Evolutionary conservation across 108 stramenopile genomes (phyloP).

Genomic region (Conticribra weissflogii): DNA sequence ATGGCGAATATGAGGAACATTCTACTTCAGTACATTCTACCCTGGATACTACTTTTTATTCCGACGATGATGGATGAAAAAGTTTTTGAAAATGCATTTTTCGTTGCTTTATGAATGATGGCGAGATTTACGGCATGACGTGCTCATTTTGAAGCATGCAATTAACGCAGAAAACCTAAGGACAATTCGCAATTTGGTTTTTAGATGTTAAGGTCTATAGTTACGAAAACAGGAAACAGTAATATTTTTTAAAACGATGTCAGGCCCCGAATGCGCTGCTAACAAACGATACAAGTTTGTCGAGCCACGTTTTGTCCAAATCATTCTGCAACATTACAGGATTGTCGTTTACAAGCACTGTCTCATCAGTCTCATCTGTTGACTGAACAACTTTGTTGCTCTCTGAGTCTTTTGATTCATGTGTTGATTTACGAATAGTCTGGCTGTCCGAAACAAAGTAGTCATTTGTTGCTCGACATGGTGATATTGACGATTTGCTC

Average conservation of each 20-base stretch:
- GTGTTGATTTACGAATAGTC: not conserved
- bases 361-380: not conserved
- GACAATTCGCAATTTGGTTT: too few species aligned
- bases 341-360: not conserved
- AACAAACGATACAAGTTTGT: conserved; percentile 20
- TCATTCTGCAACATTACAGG: not conserved
- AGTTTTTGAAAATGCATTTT: conserved; percentile 13
- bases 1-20: conserved; percentile 14
- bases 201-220: too few species aligned
- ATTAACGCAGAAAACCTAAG: too few species aligned
- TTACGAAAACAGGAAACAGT: not conserved
- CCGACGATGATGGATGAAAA: conserved; percentile 11
- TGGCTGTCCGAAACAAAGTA: not conserved
- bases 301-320: conserved; percentile 29
- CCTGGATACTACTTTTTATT: not conserved
- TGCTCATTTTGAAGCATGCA: too few species aligned
- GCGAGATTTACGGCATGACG: too few species aligned
- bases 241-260: not conserved
- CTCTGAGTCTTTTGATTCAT: not conserved
- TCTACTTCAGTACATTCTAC: conserved; percentile 17
- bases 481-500: too few species aligned
- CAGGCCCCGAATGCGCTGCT: not conserved
- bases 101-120: too few species aligned
- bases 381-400: not conserved
- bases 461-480: too few species aligned